These are phyloP conservation scores for Tuber melanosporum DNA, from an alignment of 495 filamentous ascomycete species.

Conservation along the genomic window DNA sequence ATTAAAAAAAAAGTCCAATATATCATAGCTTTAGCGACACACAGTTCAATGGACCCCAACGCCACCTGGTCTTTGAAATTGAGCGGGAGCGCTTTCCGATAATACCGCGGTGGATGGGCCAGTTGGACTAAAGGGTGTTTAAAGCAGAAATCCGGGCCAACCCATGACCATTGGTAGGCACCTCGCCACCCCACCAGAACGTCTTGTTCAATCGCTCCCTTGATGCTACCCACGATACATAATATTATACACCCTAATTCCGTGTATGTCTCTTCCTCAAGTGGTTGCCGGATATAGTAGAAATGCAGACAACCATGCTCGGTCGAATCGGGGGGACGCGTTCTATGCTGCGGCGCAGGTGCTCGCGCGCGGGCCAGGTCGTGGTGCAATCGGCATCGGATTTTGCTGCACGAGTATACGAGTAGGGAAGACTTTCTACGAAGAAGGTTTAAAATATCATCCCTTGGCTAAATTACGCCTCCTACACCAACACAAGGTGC, in stretches of 20 bases:
- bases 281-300: background rate
- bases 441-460: no score
- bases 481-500: no score
- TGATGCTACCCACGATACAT: no score
- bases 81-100: background rate
- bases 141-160: background rate
- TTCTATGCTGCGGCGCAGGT: no score
- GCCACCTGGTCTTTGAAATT: background rate
- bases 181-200: background rate
- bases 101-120: background rate
- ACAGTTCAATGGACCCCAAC: background rate
- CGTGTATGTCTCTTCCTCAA: background rate
- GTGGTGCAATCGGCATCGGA: no score
- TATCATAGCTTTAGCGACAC: background rate
- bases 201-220: background rate
- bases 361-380: no score
- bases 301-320: no score
- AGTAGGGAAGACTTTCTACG: no score
- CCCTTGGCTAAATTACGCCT: no score
- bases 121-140: background rate
- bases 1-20: background rate
- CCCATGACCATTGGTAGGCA: background rate
- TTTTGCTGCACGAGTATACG: no score
- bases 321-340: no score
- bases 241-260: background rate